phyloP scores from a whole-genome alignment of 1,284 basidiomycete species.

The Cutaneotrichosporon sp. region DNA sequence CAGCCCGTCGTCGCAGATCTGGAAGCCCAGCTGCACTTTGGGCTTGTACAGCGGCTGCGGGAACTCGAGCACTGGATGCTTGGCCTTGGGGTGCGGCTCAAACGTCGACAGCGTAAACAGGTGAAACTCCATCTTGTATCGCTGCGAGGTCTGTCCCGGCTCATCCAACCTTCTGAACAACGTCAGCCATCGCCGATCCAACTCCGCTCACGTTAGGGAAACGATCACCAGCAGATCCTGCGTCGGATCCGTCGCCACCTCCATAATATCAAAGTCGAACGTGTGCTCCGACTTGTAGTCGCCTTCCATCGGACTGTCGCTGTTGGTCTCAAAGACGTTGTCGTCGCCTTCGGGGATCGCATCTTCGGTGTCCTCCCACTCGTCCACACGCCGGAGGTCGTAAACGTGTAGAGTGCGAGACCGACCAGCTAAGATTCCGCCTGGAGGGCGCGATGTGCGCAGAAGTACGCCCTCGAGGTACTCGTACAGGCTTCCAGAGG shows the following conservation, averaged over 20 bases:
- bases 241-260: slow-evolving; percentile 47
- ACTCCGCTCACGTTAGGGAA: slow-evolving; percentile 28
- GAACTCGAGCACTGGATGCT: slow-evolving; percentile 27
- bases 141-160: background rate
- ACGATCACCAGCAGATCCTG: slow-evolving; percentile 44
- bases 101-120: slow-evolving; percentile 39
- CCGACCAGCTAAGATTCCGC: background rate
- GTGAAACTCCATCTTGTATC: slow-evolving; percentile 33
- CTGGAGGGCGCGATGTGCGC: slow-evolving; percentile 19
- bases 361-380: slow-evolving; percentile 21
- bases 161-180: background rate
- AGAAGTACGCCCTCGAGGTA: slow-evolving; percentile 45
- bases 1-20: slow-evolving; percentile 47
- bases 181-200: background rate
- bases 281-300: slow-evolving; percentile 15
- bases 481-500: slow-evolving; percentile 44
- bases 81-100: slow-evolving; percentile 39
- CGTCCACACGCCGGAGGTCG: slow-evolving; percentile 22
- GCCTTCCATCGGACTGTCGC: slow-evolving; percentile 1
- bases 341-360: slow-evolving; percentile 4
- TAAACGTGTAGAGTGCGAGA: slow-evolving; percentile 23
- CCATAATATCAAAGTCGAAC: slow-evolving; percentile 37
- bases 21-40: slow-evolving; percentile 30
- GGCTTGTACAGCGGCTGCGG: slow-evolving; percentile 14
- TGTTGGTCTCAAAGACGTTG: slow-evolving; percentile 1